Evolutionary conservation across 164 flowering plant species (phyloP).

Genomic region (Macadamia tetraphylla): DNA sequence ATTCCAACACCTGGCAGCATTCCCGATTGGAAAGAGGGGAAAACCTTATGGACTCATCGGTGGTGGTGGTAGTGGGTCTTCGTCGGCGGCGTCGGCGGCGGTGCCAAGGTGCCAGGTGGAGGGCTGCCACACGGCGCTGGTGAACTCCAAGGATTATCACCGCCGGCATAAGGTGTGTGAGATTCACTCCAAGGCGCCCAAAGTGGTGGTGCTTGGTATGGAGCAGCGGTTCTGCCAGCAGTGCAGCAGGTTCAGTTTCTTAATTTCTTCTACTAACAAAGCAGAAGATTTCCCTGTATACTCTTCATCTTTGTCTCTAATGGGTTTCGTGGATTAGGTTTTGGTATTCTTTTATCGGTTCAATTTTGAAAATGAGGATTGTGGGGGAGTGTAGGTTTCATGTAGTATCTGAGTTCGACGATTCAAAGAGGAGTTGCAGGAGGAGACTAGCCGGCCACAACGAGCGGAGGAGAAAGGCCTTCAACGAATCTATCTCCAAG

Average conservation of each 20-base stretch:
- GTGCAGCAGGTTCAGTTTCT: slow-evolving; percentile 14
- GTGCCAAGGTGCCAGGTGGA: slow-evolving; percentile 14
- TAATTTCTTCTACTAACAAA: not conserved
- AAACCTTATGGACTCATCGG: slow-evolving; percentile 14
- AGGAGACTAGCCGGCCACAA: slow-evolving; percentile 77
- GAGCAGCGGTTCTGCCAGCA: slow-evolving; percentile 21
- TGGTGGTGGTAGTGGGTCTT: slow-evolving; percentile 5
- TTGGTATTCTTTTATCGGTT: not conserved
- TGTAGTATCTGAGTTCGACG: slow-evolving; percentile 65
- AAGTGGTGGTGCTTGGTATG: slow-evolving; percentile 10
- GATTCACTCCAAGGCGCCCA: slow-evolving; percentile 14
- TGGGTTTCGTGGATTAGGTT: not conserved
- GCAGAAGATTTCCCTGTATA: not conserved
- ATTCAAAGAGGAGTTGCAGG: slow-evolving; percentile 71
- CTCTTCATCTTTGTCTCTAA: not conserved
- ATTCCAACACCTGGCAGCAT: slow-evolving; percentile 19
- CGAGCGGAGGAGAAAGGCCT: slow-evolving; percentile 65
- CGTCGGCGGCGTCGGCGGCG: not conserved
- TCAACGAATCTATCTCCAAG: slow-evolving; percentile 35
- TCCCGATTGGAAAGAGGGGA: slow-evolving; percentile 34
- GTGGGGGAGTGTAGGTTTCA: slow-evolving; percentile 51
- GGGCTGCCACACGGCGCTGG: slow-evolving; percentile 5
- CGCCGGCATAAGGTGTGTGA: slow-evolving; percentile 17
- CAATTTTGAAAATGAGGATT: not conserved
- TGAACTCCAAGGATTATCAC: slow-evolving; percentile 13